Evolutionary conservation across 495 filamentous ascomycete species (phyloP).

Genomic region (Rhypophila decipiens): DNA sequence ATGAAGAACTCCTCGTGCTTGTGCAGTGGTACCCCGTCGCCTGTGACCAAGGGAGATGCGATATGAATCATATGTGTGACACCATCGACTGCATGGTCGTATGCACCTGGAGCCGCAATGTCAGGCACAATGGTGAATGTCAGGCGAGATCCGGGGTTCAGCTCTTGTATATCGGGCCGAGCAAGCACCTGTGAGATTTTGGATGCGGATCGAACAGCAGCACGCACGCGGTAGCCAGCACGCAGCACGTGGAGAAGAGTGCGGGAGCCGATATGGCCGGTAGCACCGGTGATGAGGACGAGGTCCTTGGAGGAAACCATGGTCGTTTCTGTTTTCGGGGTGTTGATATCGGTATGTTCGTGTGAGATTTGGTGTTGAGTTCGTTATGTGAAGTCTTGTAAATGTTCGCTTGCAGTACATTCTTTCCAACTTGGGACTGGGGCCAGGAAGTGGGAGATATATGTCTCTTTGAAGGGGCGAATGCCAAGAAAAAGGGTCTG

Average conservation of each 20-base stretch:
- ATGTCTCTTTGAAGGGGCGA: background rate
- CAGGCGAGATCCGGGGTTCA: conserved; percentile 26
- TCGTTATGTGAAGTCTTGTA: background rate
- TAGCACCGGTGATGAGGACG: conserved; percentile 44
- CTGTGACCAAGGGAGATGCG: conserved; percentile 49
- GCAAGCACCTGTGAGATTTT: conserved; percentile 22
- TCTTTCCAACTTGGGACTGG: background rate
- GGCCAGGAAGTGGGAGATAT: background rate
- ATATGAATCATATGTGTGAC: conserved; percentile 47
- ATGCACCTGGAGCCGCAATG: conserved; percentile 36
- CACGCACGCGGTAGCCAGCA: conserved; percentile 38
- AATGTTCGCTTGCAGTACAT: background rate
- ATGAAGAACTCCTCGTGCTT: conserved; percentile 57
- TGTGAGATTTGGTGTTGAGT: background rate
- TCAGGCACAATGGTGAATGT: conserved; percentile 42
- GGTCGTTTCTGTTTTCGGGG: too few relatives aligned
- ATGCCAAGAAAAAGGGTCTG: background rate
- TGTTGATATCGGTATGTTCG: background rate
- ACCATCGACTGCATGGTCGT: conserved; percentile 39
- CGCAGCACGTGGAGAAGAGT: conserved; percentile 29
- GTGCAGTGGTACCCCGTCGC: conserved; percentile 33
- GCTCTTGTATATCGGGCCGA: conserved; percentile 20
- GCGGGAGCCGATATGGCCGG: conserved; percentile 41
- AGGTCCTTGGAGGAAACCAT: conserved; percentile 8
- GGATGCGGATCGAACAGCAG: conserved; percentile 36